Percentiles rank a stretch among this genome's conserved stretches.
These are phyloP conservation scores for Juncus effusus DNA, from an alignment of 176 grass and related monocot species.

Conservation along the genomic window DNA sequence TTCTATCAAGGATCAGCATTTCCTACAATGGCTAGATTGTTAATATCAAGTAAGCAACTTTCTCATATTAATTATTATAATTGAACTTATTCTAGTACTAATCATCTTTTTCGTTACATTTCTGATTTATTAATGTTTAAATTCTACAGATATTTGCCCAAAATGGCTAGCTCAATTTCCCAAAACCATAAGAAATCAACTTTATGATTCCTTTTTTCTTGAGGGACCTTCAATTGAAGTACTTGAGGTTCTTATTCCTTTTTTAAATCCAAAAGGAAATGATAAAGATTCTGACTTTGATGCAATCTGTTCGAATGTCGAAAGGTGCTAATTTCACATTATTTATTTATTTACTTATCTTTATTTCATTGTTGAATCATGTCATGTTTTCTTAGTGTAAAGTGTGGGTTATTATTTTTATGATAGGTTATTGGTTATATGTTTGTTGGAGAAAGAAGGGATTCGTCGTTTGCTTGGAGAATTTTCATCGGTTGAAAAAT, in stretches of 20 bases:
- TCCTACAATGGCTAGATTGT: slow-evolving; percentile 70
- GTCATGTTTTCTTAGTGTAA: slow-evolving; percentile 26
- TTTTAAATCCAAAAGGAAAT: slow-evolving; percentile 50
- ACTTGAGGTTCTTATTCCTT: slow-evolving; percentile 66
- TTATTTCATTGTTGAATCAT: slow-evolving; percentile 19
- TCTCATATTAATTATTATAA: slow-evolving; percentile 27
- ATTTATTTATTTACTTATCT: slow-evolving; percentile 15
- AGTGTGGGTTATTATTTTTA: neutral
- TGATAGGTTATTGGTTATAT: slow-evolving; percentile 70
- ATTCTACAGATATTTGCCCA: slow-evolving; percentile 68
- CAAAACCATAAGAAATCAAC: slow-evolving; percentile 49
- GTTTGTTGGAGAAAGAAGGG: slow-evolving; percentile 74
- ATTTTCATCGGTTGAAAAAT: slow-evolving; percentile 36
- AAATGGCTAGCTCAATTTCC: slow-evolving; percentile 59
- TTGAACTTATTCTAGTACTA: slow-evolving; percentile 13
- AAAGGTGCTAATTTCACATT: slow-evolving; percentile 51
- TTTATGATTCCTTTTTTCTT: slow-evolving; percentile 91
- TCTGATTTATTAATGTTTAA: slow-evolving; percentile 6
- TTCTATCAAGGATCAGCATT: slow-evolving; percentile 81
- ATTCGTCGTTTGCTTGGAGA: slow-evolving; percentile 52
- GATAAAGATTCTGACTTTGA: slow-evolving; percentile 53
- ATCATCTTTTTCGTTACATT: slow-evolving; percentile 26
- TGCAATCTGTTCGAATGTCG: slow-evolving; percentile 53
- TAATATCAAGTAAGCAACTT: slow-evolving; percentile 58
- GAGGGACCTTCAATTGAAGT: slow-evolving; percentile 79